Base-by-base conservation (phyloP, 2,329 filamentous ascomycete species). In the Lasiodiplodia sp. region DNA sequence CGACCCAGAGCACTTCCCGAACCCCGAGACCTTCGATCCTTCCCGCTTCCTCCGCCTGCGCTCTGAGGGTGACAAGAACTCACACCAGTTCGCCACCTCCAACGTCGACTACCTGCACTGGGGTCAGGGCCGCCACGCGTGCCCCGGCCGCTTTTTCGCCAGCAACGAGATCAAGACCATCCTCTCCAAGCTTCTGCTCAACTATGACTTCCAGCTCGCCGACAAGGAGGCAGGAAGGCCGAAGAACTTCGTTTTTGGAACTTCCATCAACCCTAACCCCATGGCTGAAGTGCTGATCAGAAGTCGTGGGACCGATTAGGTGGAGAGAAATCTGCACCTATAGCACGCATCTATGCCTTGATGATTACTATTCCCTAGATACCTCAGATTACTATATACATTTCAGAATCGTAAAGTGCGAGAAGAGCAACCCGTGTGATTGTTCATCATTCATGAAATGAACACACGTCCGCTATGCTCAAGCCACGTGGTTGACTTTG, bases 131-230 rank as follows among this genome's bases (percentile, higher is more conserved):
- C 66, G 71, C 3, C 76, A 78, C 66, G 74, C 75, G 0, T 79
- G 77, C 44, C 76, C 77, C 2, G 77, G 77, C 1, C 70, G 77
- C 10, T 78, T 78, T 70, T 78, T 78, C 23, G 77, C 77, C 1
- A 67, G 71, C 6, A 75, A 75, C 38, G 76, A 78, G 68, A 77
- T 79, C 58, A 79, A 79, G 70, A 75, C 78, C 70, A 73, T 78
- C 16, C 37, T 79, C 3, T 73, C 74, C 18, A 70, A 74, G 21
- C 56, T 75, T 31, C 37, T 79, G 4, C 65, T 76, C 11, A 68
- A 73, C 21, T 79, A 76, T 56, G 76, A 78, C 57, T 67, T 79
- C 28, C 72, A 72, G 34, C 66, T 58, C n/a, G 67, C 40, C 8
- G 51, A 64, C 38, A 44, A 51, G 31, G 51, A 55, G 58, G 65